A percentile compares a stretch with the other conserved stretches of the same genome.
Evolutionary conservation across 495 filamentous ascomycete genomes (phyloP).

Genomic region (Annulohypoxylon stygium): DNA sequence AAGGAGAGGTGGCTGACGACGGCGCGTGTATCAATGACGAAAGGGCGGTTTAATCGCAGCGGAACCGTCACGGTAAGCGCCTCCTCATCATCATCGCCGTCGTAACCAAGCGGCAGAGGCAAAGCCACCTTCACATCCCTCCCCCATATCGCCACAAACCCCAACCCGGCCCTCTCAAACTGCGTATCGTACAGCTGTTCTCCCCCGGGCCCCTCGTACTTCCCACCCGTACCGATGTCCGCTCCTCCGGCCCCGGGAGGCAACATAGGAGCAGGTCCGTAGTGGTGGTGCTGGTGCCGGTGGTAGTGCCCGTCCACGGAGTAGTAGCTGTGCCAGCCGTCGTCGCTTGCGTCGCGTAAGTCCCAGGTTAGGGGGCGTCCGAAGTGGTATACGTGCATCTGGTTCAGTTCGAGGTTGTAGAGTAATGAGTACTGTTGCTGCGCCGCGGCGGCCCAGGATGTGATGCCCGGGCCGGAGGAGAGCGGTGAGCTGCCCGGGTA

Average conservation of each 20-base stretch:
- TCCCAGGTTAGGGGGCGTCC: not conserved
- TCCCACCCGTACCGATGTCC: not conserved
- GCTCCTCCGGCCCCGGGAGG: not conserved
- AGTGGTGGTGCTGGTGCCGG: not conserved
- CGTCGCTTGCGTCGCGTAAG: not conserved
- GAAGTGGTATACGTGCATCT: conserved; percentile 6
- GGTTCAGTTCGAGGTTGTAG: not conserved
- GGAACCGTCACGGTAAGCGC: not conserved
- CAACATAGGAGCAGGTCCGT: not conserved
- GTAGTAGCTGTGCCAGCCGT: not conserved
- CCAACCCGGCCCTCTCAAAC: not conserved
- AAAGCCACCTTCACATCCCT: too few species aligned
- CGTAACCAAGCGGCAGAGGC: too few species aligned
- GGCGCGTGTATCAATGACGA: not conserved
- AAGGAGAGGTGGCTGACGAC: not conserved
- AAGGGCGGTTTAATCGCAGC: not conserved
- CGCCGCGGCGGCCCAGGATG: not conserved
- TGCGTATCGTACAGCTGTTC: conserved; percentile 6
- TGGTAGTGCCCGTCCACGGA: not conserved
- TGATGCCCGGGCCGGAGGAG: not conserved
- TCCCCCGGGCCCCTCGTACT: not conserved
- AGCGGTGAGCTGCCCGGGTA: not conserved
- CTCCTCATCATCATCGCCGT: not conserved
- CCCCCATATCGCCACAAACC: not conserved
- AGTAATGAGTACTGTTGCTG: conserved; percentile 5